Conservation (phyloP, 441 rosid genomes). For the Arabidopsis lyrata region DNA sequence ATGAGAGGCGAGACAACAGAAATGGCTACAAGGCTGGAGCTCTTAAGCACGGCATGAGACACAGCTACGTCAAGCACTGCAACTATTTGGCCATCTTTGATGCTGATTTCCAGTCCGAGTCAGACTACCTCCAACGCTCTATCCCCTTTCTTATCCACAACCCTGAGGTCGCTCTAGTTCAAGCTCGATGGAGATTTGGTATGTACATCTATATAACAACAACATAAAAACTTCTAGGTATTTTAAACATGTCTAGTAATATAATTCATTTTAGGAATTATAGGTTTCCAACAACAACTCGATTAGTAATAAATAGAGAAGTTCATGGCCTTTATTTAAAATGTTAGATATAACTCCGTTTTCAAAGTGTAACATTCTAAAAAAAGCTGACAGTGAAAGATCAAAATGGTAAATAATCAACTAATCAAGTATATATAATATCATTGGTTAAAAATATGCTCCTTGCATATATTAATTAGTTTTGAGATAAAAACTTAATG, state of each 20-base stretch:
- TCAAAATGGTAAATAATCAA: background rate
- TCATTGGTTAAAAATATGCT: background rate
- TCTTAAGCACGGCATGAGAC: conserved; percentile 49
- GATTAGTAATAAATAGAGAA: no score
- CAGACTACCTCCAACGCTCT: conserved; percentile 61
- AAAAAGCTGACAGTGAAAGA: background rate
- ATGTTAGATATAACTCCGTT: background rate
- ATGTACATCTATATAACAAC: background rate
- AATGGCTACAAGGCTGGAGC: conserved; percentile 73
- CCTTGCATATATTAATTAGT: background rate
- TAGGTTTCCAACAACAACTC: no score
- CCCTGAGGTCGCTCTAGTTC: conserved; percentile 65
- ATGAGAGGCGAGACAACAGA: conserved; percentile 56
- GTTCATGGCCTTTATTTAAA: no score
- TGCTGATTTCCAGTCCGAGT: conserved; percentile 77
- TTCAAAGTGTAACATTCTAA: background rate
- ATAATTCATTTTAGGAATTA: background rate
- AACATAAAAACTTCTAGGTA: background rate
- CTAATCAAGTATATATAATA: no score
- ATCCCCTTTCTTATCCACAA: conserved; percentile 66
- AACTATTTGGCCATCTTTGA: conserved; percentile 60
- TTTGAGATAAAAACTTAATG: conserved; percentile 5
- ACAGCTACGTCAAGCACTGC: conserved; percentile 60
- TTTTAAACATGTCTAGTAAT: background rate
- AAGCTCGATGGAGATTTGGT: conserved; percentile 73